Evolutionary conservation across 768 basidiomycete species (phyloP), one percentile per base, ranked within the genome.

Genomic region (Postia placenta): DNA sequence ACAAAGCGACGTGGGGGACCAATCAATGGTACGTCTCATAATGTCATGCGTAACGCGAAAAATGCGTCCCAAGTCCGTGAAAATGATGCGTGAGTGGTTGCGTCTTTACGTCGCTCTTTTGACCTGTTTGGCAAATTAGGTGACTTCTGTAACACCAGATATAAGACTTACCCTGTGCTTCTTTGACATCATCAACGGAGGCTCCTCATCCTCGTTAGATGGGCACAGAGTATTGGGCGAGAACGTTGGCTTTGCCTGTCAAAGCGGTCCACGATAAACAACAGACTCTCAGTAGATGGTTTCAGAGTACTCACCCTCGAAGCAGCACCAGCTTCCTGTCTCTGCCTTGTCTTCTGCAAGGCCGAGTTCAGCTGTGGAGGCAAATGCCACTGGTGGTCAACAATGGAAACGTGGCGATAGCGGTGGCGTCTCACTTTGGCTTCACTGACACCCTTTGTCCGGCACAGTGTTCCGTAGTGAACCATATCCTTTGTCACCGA

Each of bases 401-500:
- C 30, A 17, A 51, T 28, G 35, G 42, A 33, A 15, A 33, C 7
- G 40, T n/a, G 48, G 38, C 19, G 51, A 20, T 20, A 33, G 17
- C 28, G 25, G 37, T 40, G 30, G 30, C 30, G 7, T 7, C 56
- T 28, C 40, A 64, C 62, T 59, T 60, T 61, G 27, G 61, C 61
- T 45, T 64, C 59, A 50, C 59, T 59, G 12, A 41, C 57, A 43
- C 54, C 55, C 56, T 60, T 61, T 38, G 58, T 59, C 11, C 56
- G 51, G 17, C 50, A 47, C 26, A 49, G 49, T 25, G 53, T 60
- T 44, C 60, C 58, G 56, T 60, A 59, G 57, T 60, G 54, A 25
- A 64, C 57, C 62, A 64, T 64, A 54, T 64, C 62, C 50, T 52
- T 58, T 33, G 59, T 51, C 36, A 64, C 60, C 20, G 53, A 20